phyloP scores from a whole-genome alignment of 225 moss, liverwort and hornwort genomes.

The Sphagnum contortum region DNA sequence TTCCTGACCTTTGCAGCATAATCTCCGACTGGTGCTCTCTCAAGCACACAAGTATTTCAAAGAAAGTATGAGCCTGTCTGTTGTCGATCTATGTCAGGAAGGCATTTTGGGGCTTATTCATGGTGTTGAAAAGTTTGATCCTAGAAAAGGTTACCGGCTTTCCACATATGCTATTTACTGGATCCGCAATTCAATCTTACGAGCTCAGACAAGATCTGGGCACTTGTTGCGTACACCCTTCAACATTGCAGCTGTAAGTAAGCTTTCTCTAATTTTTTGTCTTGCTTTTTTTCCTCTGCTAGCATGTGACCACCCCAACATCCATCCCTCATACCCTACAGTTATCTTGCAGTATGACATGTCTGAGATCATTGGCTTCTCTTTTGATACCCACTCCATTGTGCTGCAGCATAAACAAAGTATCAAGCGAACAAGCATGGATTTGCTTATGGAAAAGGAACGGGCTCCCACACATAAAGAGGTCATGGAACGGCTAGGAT shows the following conservation, averaged over 20 bases:
- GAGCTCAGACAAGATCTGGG: constrained; percentile 86
- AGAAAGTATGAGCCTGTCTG: constrained; percentile 59
- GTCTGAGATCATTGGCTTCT: neutral
- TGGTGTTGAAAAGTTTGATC: constrained; percentile 94
- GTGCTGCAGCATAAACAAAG: constrained; percentile 65
- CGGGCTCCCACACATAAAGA: constrained; percentile 67
- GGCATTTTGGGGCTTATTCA: constrained; percentile 79
- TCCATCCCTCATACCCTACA: neutral
- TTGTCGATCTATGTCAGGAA: constrained; percentile 89
- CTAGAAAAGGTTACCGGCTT: constrained; percentile 68
- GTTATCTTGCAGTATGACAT: too few relatives aligned
- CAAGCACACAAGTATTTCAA: constrained; percentile 79
- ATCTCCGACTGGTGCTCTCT: constrained; percentile 73
- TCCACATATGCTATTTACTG: constrained; percentile 98
- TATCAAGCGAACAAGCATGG: constrained; percentile 55
- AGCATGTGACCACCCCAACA: too few relatives aligned
- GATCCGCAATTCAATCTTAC: constrained; percentile 88
- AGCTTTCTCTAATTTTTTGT: neutral
- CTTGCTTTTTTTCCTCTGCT: neutral
- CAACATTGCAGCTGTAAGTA: constrained; percentile 61
- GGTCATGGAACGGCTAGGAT: constrained; percentile 52
- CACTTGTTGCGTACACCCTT: constrained; percentile 85
- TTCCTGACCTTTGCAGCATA: constrained; percentile 34
- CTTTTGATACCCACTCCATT: too few relatives aligned
- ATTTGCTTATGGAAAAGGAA: constrained; percentile 48